phyloP scores from a whole-genome alignment of 768 basidiomycete species.

The Chalciporus pseudorubinellus region DNA sequence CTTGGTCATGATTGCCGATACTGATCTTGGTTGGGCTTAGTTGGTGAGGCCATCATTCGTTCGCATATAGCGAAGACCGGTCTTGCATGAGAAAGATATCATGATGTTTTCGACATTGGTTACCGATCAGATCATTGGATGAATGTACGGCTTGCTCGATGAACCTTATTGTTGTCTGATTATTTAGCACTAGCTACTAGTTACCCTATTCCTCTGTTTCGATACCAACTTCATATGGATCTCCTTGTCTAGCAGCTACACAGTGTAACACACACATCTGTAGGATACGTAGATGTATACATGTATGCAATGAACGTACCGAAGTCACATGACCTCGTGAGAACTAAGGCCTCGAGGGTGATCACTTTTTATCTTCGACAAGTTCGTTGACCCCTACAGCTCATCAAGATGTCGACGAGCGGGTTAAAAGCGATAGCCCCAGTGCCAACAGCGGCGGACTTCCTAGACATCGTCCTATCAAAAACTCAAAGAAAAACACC shows the following conservation, averaged over 20 bases:
- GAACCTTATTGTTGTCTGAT: conserved; percentile 13
- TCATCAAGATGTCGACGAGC: conserved; percentile 66
- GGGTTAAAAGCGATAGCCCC: conserved; percentile 96
- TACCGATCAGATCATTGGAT: conserved; percentile 14
- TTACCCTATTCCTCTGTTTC: conserved; percentile 27
- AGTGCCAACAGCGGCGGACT: conserved; percentile 95
- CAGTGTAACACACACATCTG: conserved; percentile 12
- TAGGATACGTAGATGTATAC: no score
- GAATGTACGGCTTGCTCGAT: conserved; percentile 4
- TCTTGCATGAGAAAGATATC: conserved; percentile 24
- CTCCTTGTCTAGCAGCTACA: conserved; percentile 21
- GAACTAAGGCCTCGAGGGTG: background rate
- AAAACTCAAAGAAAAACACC: conserved; percentile 98
- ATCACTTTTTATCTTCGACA: conserved; percentile 10
- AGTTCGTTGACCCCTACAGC: conserved; percentile 1
- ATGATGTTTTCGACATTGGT: background rate
- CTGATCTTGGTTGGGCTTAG: conserved; percentile 29
- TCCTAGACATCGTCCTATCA: conserved; percentile 89
- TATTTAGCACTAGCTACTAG: conserved; percentile 23
- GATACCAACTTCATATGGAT: conserved; percentile 27
- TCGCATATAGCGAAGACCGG: conserved; percentile 60
- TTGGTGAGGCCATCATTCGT: conserved; percentile 66
- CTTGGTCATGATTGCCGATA: conserved; percentile 2
- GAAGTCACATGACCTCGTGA: conserved; percentile 1
- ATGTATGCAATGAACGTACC: no score